Conservation (phyloP, 78 protist species). For the Trichosphaerium sp. region DNA sequence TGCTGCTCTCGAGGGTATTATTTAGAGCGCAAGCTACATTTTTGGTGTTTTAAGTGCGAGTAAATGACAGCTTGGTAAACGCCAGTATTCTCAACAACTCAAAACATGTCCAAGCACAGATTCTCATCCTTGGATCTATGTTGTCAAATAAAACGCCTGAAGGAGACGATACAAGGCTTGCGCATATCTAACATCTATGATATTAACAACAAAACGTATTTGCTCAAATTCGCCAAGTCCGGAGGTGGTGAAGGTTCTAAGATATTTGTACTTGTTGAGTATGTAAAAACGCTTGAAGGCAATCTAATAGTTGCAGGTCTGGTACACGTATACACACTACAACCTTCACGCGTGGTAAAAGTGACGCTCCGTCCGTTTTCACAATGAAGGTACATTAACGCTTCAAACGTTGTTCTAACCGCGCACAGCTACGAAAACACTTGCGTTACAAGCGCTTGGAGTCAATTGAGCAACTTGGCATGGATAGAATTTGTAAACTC, state of each 20-base stretch:
- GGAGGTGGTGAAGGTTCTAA: constrained; percentile 16
- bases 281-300: neutral
- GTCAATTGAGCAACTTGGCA: constrained; percentile 71
- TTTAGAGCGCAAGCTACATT: too few species aligned
- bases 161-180: constrained; percentile 27
- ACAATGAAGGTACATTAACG: constrained; percentile 27
- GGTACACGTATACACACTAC: constrained; percentile 85
- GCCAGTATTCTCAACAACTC: too few species aligned
- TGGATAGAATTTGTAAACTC: constrained; percentile 82
- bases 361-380: constrained; percentile 61
- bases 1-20: too few species aligned
- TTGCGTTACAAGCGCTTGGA: constrained; percentile 59
- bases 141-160: constrained; percentile 23
- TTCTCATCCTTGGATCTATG: constrained; percentile 50
- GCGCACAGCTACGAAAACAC: constrained; percentile 76
- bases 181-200: constrained; percentile 79
- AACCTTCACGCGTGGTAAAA: constrained; percentile 57
- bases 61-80: too few species aligned
- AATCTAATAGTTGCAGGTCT: constrained; percentile 63
- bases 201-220: constrained; percentile 41
- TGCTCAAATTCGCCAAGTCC: constrained; percentile 52
- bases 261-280: neutral
- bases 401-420: neutral
- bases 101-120: too few species aligned
- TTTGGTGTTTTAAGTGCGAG: too few species aligned